Evolutionary conservation across 1,139 yeast genomes (phyloP), one percentile per base, ranked within the genome.

Genomic region (Taphrina confusa): DNA sequence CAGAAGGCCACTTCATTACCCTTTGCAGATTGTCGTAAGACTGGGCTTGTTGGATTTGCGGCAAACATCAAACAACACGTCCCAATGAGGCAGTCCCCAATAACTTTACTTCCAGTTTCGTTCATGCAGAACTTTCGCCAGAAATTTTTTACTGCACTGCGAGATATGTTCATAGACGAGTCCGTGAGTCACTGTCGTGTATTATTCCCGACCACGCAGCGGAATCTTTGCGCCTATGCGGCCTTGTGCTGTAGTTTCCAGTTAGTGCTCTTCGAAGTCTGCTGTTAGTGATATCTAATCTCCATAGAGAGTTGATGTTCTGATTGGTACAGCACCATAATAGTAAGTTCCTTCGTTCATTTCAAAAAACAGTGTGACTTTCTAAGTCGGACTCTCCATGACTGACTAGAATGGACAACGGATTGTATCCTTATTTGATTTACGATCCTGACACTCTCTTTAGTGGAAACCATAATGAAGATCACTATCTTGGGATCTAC

Each of bases 141-240:
- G n/a, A 33, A 33, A 33, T 5, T 12, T 12, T 12, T 33, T 5
- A 18, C 37, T 33, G n/a, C 37, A 12, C 4, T 5, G 37, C 37
- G n/a, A 6, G 16, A 33, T 12, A 12, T 33, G 16, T 12, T 33
- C 14, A 12, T 33, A 5, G n/a, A 39, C 44, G 23, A 39, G 27
- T 18, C 44, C 44, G n/a, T 39, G 44, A 12, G 44, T 39, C 12
- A 39, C 44, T 8, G 44, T 39, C 4, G 44, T 18, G 11, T 18
- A 22, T 12, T 39, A 39, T 16, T 39, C 44, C 11, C 11, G 8
- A 18, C 27, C 44, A 5, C 4, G 5, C 18, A 39, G 27, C 18
- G 4, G 4, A 5, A 39, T 16, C 44, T 39, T 39, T 4, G 44
- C 44, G 5, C 44, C 44, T 22, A 39, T 22, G 23, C 44, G 20